A percentile compares a stretch with the other conserved stretches of the same genome.
phyloP scores from a whole-genome alignment of 257 asterid species.

The Solanum verrucosum region DNA sequence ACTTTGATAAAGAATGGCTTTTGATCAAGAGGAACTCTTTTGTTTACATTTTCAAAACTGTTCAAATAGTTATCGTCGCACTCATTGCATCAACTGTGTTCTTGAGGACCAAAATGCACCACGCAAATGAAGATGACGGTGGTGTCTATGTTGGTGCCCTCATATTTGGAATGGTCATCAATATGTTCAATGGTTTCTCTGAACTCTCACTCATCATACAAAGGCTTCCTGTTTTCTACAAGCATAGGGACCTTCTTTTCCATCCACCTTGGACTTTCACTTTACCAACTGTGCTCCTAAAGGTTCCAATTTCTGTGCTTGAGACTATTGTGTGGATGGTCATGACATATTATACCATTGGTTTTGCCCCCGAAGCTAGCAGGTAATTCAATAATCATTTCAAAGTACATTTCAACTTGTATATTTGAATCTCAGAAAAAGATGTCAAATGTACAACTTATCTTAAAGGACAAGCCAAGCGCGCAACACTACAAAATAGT shows the following conservation, averaged over 20 bases:
- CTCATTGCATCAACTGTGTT: constrained; percentile 57
- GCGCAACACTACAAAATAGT: not conserved
- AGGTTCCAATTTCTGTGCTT: constrained; percentile 48
- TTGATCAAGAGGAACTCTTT: constrained; percentile 58
- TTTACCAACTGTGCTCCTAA: constrained; percentile 45
- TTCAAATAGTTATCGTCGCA: constrained; percentile 51
- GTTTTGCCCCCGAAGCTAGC: constrained; percentile 70
- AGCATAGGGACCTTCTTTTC: constrained; percentile 59
- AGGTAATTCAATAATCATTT: constrained; percentile 23
- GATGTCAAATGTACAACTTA: not conserved
- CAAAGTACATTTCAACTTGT: not conserved
- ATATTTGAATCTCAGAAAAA: not conserved
- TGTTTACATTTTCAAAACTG: constrained; percentile 54
- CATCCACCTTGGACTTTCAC: constrained; percentile 76
- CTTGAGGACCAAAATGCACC: constrained; percentile 41
- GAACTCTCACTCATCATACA: constrained; percentile 50
- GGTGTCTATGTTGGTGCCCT: constrained; percentile 47
- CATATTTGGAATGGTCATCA: constrained; percentile 41
- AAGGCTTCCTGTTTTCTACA: constrained; percentile 67
- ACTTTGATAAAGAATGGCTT: constrained; percentile 62
- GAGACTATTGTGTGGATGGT: constrained; percentile 50
- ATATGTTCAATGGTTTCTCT: constrained; percentile 60
- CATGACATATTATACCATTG: constrained; percentile 48
- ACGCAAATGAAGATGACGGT: constrained; percentile 33
- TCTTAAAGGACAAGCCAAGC: not conserved